Evolutionary conservation across 495 filamentous ascomycete genomes (phyloP), one percentile per base, ranked within the genome.

Genomic region (Lophiotrema nucula): DNA sequence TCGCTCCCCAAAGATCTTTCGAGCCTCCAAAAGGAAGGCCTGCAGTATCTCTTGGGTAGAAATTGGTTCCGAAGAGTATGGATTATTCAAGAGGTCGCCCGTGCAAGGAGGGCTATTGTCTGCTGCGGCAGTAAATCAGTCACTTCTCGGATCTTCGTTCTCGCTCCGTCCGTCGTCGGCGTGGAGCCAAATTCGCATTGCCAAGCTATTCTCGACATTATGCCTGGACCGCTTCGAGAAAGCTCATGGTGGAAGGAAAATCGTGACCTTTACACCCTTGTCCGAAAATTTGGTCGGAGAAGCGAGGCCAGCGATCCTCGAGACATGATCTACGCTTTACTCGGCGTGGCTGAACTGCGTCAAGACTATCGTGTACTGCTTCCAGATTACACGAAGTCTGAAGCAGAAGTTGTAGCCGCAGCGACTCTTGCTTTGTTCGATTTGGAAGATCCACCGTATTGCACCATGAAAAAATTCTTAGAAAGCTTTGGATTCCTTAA

Each of bases 181-280:
- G 1, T 67, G 2, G 15, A 27, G 0, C 44, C 56, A 4, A 27
- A 57, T 0, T 0, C 21, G 5, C 61, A 64, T 50, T 64, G 39
- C 3, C 67, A 74, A 55, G 65, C 71, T 15, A 63, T 74, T 1
- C 62, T 74, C 12, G 71, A 74, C 35, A 68, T 74, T 38, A 71
- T 73, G 64, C 70, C 71, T 1, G 65, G 71, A 0, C 31, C 23
- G 10, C 56, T 56, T 0, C 56, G 70, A 13, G 37, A 62, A 42
- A 35, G 51, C 0, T 72, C 70, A 1, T 72, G 72, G 70, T 72
- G 68, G 68, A 47, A 31, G 0, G 11, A 64, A 31, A 57, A 47
- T 1, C 64, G 56, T 19, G 27, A 64, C 16, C 68, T 75, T 8
- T 35, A 65, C 12, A 65, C 60, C n/a, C 56, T 75, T 1, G 56